Conservation (phyloP, 225 moss, liverwort and hornwort species). For the Ulota crispa region DNA sequence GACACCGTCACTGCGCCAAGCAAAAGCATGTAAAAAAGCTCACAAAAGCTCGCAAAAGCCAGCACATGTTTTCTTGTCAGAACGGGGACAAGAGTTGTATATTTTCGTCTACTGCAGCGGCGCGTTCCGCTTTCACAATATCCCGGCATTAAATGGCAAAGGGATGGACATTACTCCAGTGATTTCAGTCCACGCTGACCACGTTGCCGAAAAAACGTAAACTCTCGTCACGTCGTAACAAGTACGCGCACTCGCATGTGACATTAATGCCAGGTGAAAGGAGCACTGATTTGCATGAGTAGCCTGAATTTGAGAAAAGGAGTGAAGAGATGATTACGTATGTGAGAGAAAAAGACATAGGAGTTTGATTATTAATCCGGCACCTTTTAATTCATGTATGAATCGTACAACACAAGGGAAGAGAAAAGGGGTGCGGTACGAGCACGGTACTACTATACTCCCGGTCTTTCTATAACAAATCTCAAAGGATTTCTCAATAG, state of each 20-base stretch:
- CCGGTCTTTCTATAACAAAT: slow-evolving; percentile 1
- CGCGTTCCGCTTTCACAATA: neutral
- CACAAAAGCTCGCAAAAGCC: too few relatives aligned
- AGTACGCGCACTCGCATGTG: neutral
- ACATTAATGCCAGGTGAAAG: neutral
- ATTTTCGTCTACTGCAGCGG: neutral
- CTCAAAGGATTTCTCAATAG: neutral
- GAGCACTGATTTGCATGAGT: neutral
- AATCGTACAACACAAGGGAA: slow-evolving; percentile 37
- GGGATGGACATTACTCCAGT: neutral
- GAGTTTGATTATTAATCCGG: slow-evolving; percentile 13
- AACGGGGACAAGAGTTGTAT: neutral
- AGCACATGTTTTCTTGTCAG: too few relatives aligned
- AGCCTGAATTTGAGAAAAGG: neutral
- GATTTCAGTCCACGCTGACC: slow-evolving; percentile 2
- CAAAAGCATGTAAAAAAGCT: too few relatives aligned
- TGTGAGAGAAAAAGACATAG: neutral
- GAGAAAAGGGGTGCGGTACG: neutral
- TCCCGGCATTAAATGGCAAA: neutral
- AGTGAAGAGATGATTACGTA: neutral
- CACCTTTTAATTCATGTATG: slow-evolving; percentile 8
- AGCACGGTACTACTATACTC: neutral
- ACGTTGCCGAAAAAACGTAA: neutral
- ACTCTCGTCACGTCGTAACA: neutral
- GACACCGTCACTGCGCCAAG: neutral